Evolutionary conservation across 805 yeast genomes (phyloP).

Genomic region (Kregervanrija delftensis): DNA sequence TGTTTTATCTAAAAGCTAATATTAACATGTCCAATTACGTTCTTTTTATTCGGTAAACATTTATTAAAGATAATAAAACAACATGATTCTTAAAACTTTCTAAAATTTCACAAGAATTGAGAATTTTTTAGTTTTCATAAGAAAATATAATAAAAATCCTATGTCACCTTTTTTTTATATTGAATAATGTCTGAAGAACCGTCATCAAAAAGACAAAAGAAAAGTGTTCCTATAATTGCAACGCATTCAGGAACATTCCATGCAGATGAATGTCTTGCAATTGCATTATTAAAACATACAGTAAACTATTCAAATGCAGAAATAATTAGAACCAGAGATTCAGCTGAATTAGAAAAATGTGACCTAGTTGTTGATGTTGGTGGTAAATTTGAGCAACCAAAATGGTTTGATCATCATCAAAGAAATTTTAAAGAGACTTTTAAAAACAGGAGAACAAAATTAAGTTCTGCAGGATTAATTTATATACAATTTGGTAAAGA

Average conservation of each 20-base stretch:
- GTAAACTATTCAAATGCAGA: constrained; percentile 60
- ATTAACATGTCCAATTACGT: no score
- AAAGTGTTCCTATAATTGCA: constrained; percentile 47
- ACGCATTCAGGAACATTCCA: constrained; percentile 90
- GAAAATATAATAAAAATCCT: no score
- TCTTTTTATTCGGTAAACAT: no score
- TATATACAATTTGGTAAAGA: constrained; percentile 76
- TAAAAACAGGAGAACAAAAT: constrained; percentile 58
- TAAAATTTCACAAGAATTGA: no score
- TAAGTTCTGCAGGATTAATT: constrained; percentile 86
- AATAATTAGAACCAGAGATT: constrained; percentile 74
- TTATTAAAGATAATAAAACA: no score
- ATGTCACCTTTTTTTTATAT: no score
- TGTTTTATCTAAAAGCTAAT: no score
- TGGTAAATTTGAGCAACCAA: constrained; percentile 76
- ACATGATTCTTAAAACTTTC: no score
- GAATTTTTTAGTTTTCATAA: no score
- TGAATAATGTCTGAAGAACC: no score
- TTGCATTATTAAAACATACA: constrained; percentile 64
- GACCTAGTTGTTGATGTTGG: constrained; percentile 92
- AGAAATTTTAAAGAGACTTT: constrained; percentile 77
- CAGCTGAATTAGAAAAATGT: constrained; percentile 68
- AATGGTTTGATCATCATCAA: constrained; percentile 92
- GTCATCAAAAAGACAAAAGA: no score
- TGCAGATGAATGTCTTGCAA: constrained; percentile 92